Evolutionary conservation across 345 rosid genomes (phyloP), one percentile per base, ranked within the genome.

Genomic region (Ricinus communis): DNA sequence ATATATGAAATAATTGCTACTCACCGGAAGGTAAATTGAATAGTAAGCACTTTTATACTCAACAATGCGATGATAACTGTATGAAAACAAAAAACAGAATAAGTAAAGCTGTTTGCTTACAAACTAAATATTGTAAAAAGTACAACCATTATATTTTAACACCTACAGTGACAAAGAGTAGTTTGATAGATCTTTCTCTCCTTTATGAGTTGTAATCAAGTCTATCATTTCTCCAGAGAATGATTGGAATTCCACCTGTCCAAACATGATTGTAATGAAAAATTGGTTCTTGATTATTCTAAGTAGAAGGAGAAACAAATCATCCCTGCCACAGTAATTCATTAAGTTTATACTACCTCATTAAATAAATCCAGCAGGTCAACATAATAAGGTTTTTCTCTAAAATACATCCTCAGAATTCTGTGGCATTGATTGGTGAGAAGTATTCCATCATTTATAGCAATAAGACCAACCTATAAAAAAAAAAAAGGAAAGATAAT

Each of bases 21-120:
- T 86, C 76, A 91, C 97, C 60, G 97, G 93, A 62, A 91, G 93
- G 79, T 89, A 91, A 81, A 91, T 82, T 49, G 97, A 87, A 74
- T 89, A 91, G 67, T 87, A 91, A 41, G 91, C 93, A 10, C 87
- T 84, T 72, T 91, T 91, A 85, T 87, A 89, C 72, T 91, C 87
- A 70, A 85, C 91, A 81, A 91, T 89, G 58, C 87, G 92, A 27
- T 86, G 87, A 75, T 91, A 90, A 65, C 97, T 91, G 81, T 84
- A 83, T 6, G 54, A 72, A 64, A 66, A 53, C 11, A 24, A 1
- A 54, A 33, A 12, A 61, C 3, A 13, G 14, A 49, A 8, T 15
- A 71, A 31, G 24, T 27, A 43, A 67, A 14, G 19, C 2, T 12
- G 11, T 38, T 62, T 15, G 18, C 25, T 51, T 24, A 50, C 2